Conservation (phyloP, 352 stramenopile species). For the Phytophthora pluvialis region DNA sequence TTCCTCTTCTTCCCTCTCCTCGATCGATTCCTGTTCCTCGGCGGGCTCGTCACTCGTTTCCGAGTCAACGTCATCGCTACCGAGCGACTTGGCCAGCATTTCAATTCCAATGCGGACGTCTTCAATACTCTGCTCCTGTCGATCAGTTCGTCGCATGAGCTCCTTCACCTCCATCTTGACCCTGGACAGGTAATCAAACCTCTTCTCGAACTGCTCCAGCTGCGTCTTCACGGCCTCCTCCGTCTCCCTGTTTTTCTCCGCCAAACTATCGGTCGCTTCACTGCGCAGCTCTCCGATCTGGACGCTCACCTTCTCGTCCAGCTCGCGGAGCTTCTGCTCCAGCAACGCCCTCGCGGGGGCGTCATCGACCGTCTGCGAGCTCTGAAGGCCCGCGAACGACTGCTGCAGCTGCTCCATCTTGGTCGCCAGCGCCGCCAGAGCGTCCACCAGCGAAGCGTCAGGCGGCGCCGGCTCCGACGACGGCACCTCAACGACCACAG, state of each 20-base stretch:
- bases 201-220: conserved; percentile 71
- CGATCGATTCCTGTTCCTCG: conserved; percentile 1
- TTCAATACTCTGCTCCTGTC: conserved; percentile 66
- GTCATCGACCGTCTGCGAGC: conserved; percentile 19
- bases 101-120: conserved; percentile 65
- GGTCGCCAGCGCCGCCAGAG: conserved; percentile 17
- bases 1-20: conserved; percentile 4
- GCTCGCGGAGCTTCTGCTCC: conserved; percentile 21
- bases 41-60: conserved; percentile 35
- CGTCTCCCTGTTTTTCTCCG: conserved; percentile 36
- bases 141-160: conserved; percentile 54
- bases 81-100: conserved; percentile 68
- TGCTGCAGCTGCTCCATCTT: conserved; percentile 36
- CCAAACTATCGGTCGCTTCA: conserved; percentile 30
- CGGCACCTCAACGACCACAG: conserved; percentile 33
- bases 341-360: conserved; percentile 31
- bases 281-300: conserved; percentile 27
- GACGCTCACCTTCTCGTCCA: conserved; percentile 42
- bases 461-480: conserved; percentile 14
- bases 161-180: conserved; percentile 84
- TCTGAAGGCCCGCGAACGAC: conserved; percentile 9
- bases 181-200: conserved; percentile 72
- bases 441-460: conserved; percentile 17
- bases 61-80: conserved; percentile 66
- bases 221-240: conserved; percentile 55